Evolutionary conservation across 164 flowering plant genomes (phyloP).

Genomic region (Liriodendron chinense): DNA sequence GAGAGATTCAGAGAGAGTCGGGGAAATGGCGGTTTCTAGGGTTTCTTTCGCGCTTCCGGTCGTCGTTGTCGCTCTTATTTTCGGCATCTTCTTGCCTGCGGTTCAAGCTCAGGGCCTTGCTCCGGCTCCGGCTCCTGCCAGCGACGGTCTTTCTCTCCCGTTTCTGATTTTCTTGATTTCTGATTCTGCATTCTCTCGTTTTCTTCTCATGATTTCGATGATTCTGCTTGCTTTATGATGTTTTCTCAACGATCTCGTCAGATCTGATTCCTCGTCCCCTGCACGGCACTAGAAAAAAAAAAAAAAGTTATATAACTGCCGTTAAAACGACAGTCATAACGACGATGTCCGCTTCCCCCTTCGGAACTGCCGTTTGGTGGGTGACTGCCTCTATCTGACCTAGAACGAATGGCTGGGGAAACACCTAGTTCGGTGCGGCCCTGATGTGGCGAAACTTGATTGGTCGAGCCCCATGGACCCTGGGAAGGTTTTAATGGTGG

Average conservation of each 20-base stretch:
- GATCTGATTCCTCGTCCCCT: background rate
- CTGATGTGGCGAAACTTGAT: no score
- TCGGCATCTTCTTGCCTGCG: constrained; percentile 23
- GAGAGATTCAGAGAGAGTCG: background rate
- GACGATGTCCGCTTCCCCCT: no score
- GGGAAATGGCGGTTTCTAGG: constrained; percentile 31
- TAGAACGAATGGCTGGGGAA: no score
- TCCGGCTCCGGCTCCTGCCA: constrained; percentile 54
- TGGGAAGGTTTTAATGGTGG: no score
- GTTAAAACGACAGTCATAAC: no score
- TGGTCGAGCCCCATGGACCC: no score
- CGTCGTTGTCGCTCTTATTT: constrained; percentile 26
- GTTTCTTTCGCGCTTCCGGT: constrained; percentile 21
- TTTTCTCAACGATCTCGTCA: background rate
- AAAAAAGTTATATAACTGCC: no score
- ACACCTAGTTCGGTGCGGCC: no score
- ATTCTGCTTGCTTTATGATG: background rate
- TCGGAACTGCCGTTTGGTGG: no score
- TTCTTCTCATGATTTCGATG: background rate
- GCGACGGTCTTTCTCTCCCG: constrained; percentile 30
- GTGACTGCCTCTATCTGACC: no score
- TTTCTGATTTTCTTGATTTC: background rate
- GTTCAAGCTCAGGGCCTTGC: constrained; percentile 35
- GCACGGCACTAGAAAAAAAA: background rate
- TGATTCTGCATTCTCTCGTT: background rate